Evolutionary conservation across 129 eudicot species (phyloP).

Genomic region (Ambrosia artemisiifolia): DNA sequence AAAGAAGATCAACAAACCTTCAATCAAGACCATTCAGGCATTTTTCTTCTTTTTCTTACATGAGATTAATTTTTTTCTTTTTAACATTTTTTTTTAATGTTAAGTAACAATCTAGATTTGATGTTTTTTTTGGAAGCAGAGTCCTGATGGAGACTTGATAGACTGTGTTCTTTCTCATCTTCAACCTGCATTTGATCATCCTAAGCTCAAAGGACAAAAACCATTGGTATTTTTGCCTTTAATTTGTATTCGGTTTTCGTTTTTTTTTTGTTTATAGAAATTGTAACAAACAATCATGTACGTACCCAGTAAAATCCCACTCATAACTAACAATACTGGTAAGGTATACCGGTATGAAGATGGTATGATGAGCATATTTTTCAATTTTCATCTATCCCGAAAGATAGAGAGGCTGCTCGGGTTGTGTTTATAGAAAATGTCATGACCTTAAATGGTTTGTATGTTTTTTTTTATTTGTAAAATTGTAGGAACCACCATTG

Average conservation of each 20-base stretch:
- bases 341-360: no score
- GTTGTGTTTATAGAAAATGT: background rate
- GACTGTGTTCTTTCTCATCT: conserved; percentile 85
- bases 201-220: conserved; percentile 79
- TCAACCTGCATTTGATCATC: conserved; percentile 99
- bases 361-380: no score
- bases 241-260: background rate
- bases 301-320: no score
- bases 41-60: background rate
- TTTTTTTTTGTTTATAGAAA: background rate
- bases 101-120: conserved; percentile 9
- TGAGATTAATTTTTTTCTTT: background rate
- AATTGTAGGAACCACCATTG: conserved; percentile 58
- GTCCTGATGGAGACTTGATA: conserved; percentile 89
- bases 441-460: conserved; percentile 8
- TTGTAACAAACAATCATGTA: background rate
- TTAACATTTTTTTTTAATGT: conserved; percentile 11
- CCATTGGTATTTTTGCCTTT: conserved; percentile 58
- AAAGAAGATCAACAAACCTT: conserved; percentile 82
- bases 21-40: conserved; percentile 85
- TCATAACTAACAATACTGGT: no score
- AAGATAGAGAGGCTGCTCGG: no score
- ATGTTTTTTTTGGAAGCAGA: conserved; percentile 42
- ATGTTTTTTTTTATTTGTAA: background rate
- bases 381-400: no score